phyloP scores from a whole-genome alignment of 148 eudicot species.

The Dianthus caryophyllus region DNA sequence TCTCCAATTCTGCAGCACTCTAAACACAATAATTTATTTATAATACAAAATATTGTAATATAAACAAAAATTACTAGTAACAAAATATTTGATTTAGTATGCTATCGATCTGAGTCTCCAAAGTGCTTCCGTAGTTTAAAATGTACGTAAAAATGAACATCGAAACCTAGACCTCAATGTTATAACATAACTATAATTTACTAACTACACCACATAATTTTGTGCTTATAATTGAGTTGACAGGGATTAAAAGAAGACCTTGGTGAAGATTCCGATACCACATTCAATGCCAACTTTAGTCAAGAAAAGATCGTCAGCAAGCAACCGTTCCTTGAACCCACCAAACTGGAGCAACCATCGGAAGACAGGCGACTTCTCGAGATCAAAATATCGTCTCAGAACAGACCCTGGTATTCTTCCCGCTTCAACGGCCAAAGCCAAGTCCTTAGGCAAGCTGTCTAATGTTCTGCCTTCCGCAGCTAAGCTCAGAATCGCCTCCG shows the following conservation, averaged over 20 bases:
- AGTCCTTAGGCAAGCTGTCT: conserved; percentile 55
- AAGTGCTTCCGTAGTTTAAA: too few species aligned
- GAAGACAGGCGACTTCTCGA: conserved; percentile 53
- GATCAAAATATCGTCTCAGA: conserved; percentile 47
- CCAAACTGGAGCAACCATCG: conserved; percentile 67
- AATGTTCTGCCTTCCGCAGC: conserved; percentile 45
- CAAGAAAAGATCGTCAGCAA: conserved; percentile 83
- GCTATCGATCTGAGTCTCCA: too few species aligned
- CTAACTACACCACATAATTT: too few species aligned
- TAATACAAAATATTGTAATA: too few species aligned
- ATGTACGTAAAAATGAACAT: too few species aligned
- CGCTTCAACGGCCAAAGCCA: conserved; percentile 48
- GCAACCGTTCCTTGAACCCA: conserved; percentile 77
- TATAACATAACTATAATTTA: too few species aligned
- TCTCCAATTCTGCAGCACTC: conserved; percentile 83
- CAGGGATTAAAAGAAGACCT: too few species aligned
- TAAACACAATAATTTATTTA: too few species aligned
- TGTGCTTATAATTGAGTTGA: too few species aligned
- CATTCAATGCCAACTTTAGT: conserved; percentile 79
- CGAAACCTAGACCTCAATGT: too few species aligned
- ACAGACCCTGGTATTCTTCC: conserved; percentile 55
- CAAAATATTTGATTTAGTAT: too few species aligned
- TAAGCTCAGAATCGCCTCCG: conserved; percentile 46
- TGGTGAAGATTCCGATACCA: conserved; percentile 88
- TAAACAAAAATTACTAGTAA: too few species aligned